Conservation (phyloP, 176 grass and related monocot species). For the Phyllostachys edulis region DNA sequence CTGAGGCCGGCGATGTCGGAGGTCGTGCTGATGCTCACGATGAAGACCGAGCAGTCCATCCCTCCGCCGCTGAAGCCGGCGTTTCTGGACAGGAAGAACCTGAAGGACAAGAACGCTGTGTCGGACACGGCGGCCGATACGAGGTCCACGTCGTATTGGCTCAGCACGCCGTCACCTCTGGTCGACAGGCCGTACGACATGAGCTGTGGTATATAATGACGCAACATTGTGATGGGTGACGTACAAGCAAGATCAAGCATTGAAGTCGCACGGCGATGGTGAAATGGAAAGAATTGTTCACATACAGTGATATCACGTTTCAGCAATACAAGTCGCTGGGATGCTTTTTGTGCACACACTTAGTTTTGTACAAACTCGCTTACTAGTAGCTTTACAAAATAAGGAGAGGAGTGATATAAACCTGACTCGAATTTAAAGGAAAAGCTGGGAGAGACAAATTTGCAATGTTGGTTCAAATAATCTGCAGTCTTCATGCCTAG, state of each 20-base stretch:
- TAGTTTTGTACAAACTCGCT: conserved; percentile 1
- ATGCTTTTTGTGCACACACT: background rate
- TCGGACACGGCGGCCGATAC: conserved; percentile 31
- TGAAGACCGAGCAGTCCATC: conserved; percentile 41
- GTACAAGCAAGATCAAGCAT: background rate
- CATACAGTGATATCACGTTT: background rate
- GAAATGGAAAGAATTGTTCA: background rate
- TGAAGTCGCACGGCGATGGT: background rate
- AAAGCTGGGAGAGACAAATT: background rate
- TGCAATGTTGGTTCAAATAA: background rate
- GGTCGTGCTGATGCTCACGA: conserved; percentile 47
- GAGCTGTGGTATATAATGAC: conserved; percentile 34
- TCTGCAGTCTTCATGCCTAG: background rate
- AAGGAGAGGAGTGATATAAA: background rate
- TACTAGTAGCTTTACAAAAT: background rate
- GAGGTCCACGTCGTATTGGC: conserved; percentile 44
- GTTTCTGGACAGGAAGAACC: conserved; percentile 55
- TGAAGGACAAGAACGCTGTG: conserved; percentile 32
- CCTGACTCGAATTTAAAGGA: background rate
- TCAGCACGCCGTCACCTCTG: conserved; percentile 47
- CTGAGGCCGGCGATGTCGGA: conserved; percentile 53
- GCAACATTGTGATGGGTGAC: background rate
- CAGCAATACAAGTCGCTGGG: background rate
- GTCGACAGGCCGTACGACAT: conserved; percentile 51
- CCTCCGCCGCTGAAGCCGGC: conserved; percentile 41